Evolutionary conservation across 2,329 filamentous ascomycete species (phyloP), one percentile per base, ranked within the genome.

Genomic region (Lasiodiplodia sp.): DNA sequence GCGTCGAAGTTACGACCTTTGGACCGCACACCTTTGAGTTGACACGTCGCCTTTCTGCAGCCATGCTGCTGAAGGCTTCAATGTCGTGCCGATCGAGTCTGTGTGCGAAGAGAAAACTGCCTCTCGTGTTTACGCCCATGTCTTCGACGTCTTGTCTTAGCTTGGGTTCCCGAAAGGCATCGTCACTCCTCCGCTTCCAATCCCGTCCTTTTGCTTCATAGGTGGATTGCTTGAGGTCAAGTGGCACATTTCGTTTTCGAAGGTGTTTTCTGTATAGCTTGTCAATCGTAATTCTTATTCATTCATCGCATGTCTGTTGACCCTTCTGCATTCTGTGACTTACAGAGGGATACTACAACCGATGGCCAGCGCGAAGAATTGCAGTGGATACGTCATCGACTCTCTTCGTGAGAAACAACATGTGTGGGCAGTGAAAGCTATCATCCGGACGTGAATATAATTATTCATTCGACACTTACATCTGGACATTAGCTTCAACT

Each of bases 61-160:
- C 64, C 52, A 28, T 28, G 18, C n/a, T 67, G 65, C 40, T n/a
- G 31, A 28, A 44, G 49, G 65, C 21, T 11, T 40, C 56, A 63
- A 62, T 68, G 66, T 53, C 66, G 66, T 63, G 66, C 56, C 47
- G 57, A 68, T 62, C 66, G 66, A 68, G 66, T 68, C 66, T 68
- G 66, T 63, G 66, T 62, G 66, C 66, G 66, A 63, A 68, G 47
- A 68, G 31, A 37, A 49, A 68, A 49, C 10, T 16, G 37, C 23
- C 66, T 34, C 28, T 63, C 44, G 66, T 34, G 38, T 62, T 23
- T 56, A 38, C 23, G 49, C 38, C 66, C n/a, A 34, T n/a, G 47
- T 25, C 34, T 53, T 63, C 11, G 66, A 68, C 66, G 66, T 68
- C 66, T 68, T 68, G 66, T 68, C 57, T 63, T 56, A 21, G 57